Conservation (phyloP, 164 flowering plant species). For the Berberis thunbergii region DNA sequence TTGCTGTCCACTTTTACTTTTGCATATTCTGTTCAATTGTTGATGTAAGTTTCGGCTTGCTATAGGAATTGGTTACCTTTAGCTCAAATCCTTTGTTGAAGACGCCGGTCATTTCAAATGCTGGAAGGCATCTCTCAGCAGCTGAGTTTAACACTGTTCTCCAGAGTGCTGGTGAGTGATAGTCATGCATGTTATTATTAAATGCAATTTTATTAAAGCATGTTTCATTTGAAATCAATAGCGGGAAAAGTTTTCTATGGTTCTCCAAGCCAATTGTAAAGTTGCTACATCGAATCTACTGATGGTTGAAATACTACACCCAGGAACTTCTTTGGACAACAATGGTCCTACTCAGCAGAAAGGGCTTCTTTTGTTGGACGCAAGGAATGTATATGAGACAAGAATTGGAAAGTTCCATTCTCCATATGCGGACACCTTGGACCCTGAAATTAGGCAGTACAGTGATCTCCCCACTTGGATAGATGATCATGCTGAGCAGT, state of each 20-base stretch:
- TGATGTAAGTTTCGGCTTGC: constrained; percentile 3
- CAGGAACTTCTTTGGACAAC: constrained; percentile 28
- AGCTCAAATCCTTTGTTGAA: constrained; percentile 53
- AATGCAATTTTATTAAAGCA: not conserved
- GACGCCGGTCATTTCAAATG: constrained; percentile 60
- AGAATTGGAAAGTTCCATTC: constrained; percentile 81
- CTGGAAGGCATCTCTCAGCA: constrained; percentile 86
- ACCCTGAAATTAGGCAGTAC: constrained; percentile 87
- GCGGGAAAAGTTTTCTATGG: too few relatives aligned
- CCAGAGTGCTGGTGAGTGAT: constrained; percentile 46
- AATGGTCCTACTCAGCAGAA: constrained; percentile 17
- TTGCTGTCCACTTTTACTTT: too few relatives aligned
- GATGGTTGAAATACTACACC: not conserved
- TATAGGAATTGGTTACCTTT: constrained; percentile 86
- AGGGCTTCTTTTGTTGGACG: constrained; percentile 63
- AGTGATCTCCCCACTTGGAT: constrained; percentile 90
- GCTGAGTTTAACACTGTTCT: constrained; percentile 77
- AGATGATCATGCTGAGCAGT: constrained; percentile 51
- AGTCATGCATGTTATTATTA: not conserved
- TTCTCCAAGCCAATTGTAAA: not conserved
- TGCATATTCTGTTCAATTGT: not conserved
- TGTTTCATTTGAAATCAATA: too few relatives aligned
- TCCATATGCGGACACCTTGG: constrained; percentile 68
- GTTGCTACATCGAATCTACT: constrained; percentile 2
- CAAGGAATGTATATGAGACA: constrained; percentile 90